phyloP scores from a whole-genome alignment of 2,329 filamentous ascomycete species.

The Aotearoamyces nothofagi region DNA sequence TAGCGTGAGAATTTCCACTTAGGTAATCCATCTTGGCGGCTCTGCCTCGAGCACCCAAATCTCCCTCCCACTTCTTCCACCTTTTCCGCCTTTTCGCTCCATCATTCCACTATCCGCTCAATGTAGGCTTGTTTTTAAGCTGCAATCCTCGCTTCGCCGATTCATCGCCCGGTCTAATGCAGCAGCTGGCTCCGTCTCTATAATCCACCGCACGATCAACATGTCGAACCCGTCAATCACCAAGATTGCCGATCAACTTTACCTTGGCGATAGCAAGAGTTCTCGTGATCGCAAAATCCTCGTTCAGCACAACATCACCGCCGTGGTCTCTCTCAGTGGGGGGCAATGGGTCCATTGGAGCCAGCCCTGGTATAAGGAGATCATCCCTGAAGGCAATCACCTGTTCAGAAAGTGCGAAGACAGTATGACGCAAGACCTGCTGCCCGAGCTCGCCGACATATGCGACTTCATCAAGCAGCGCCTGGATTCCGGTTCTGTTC shows the following conservation, averaged over 20 bases:
- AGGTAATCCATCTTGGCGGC: too few species aligned
- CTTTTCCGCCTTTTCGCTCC: too few species aligned
- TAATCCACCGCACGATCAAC: too few species aligned
- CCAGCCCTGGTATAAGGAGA: not conserved
- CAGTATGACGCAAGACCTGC: constrained; percentile 1
- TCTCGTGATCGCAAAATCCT: not conserved
- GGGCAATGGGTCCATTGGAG: not conserved
- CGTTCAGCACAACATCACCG: not conserved
- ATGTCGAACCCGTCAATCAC: not conserved
- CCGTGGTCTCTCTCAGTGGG: not conserved
- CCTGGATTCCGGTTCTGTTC: constrained; percentile 5
- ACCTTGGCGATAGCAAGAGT: not conserved
- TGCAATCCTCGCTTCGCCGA: too few species aligned
- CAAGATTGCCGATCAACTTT: not conserved
- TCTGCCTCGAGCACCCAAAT: too few species aligned
- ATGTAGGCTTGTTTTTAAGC: too few species aligned
- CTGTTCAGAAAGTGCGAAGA: not conserved
- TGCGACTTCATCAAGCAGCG: constrained; percentile 1
- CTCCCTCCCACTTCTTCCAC: too few species aligned
- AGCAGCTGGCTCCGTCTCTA: too few species aligned
- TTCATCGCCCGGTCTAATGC: too few species aligned
- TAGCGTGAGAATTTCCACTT: too few species aligned
- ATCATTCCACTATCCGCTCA: too few species aligned
- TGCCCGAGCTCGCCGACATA: constrained; percentile 1
- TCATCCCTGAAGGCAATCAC: not conserved